A percentile compares a stretch with the other conserved stretches of the same genome.
These are phyloP conservation scores for Nicotiana undulata DNA, from an alignment of 257 asterid species.

Conservation along the genomic window DNA sequence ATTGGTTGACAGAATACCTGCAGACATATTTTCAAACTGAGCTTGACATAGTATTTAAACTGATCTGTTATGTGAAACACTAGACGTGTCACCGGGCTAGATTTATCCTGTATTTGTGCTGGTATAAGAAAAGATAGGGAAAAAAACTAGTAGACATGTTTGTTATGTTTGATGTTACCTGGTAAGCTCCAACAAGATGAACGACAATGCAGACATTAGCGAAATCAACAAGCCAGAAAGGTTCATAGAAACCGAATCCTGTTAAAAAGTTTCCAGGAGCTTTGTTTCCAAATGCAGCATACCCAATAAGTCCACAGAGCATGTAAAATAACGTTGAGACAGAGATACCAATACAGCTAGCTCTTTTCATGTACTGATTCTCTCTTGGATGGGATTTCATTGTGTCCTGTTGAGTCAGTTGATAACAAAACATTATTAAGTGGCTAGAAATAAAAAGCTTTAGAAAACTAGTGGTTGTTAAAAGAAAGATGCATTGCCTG, in stretches of 20 bases:
- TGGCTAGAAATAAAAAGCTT: not conserved
- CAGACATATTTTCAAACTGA: not conserved
- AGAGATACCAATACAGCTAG: constrained; percentile 27
- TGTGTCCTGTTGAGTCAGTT: constrained; percentile 41
- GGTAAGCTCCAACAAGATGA: constrained; percentile 73
- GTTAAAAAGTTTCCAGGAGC: constrained; percentile 78
- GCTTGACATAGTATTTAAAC: not conserved
- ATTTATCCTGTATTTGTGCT: not conserved
- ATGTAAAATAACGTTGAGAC: constrained; percentile 45
- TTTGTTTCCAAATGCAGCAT: constrained; percentile 62
- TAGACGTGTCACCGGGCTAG: not conserved
- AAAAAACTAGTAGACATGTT: not conserved
- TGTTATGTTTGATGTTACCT: constrained; percentile 19
- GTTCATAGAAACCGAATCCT: constrained; percentile 73
- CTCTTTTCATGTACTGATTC: constrained; percentile 48
- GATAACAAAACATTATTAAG: not conserved
- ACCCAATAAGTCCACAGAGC: constrained; percentile 54
- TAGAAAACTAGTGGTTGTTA: not conserved
- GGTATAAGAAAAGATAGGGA: not conserved
- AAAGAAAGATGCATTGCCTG: constrained; percentile 26
- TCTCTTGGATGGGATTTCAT: constrained; percentile 40
- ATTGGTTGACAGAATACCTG: constrained; percentile 60
- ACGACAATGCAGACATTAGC: constrained; percentile 55
- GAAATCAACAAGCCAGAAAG: constrained; percentile 53
- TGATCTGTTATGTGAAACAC: not conserved